A percentile compares a stretch with the other conserved stretches of the same genome.
These are phyloP conservation scores for Tolypocladium album DNA, from an alignment of 2,329 filamentous ascomycete genomes.

Conservation along the genomic window DNA sequence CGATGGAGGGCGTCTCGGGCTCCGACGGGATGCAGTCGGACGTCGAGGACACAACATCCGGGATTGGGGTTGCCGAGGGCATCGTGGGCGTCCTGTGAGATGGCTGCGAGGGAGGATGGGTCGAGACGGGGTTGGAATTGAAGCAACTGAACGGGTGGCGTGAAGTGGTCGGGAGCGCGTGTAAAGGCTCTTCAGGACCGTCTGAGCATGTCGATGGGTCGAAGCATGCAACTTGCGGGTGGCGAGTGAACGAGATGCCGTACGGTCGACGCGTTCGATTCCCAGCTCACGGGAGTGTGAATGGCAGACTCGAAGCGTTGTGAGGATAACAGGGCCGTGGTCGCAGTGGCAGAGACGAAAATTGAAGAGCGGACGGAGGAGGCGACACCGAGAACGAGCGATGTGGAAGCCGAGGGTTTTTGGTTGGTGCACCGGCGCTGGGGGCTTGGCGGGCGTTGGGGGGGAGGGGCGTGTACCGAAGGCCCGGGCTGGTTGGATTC, in stretches of 20 bases:
- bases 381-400: not conserved
- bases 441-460: not conserved
- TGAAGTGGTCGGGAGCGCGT: constrained; percentile 8
- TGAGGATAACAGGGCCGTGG: not conserved
- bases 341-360: not conserved
- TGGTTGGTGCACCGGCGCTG: not conserved
- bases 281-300: not conserved
- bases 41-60: constrained; percentile 27
- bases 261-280: not conserved
- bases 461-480: not conserved
- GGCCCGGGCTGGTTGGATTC: not conserved
- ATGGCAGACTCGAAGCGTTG: not conserved
- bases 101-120: constrained; percentile 1
- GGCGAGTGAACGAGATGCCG: not conserved
- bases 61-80: constrained; percentile 22
- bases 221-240: not conserved
- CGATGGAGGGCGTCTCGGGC: constrained; percentile 36
- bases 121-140: constrained; percentile 1
- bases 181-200: constrained; percentile 12
- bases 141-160: constrained; percentile 3
- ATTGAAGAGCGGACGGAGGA: not conserved
- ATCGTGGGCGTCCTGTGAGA: constrained; percentile 14
- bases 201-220: constrained; percentile 11
- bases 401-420: not conserved
- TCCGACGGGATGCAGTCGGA: constrained; percentile 33